Evolutionary conservation across 2,329 filamentous ascomycete genomes (phyloP).

Genomic region (Achaetomium macrosporum): DNA sequence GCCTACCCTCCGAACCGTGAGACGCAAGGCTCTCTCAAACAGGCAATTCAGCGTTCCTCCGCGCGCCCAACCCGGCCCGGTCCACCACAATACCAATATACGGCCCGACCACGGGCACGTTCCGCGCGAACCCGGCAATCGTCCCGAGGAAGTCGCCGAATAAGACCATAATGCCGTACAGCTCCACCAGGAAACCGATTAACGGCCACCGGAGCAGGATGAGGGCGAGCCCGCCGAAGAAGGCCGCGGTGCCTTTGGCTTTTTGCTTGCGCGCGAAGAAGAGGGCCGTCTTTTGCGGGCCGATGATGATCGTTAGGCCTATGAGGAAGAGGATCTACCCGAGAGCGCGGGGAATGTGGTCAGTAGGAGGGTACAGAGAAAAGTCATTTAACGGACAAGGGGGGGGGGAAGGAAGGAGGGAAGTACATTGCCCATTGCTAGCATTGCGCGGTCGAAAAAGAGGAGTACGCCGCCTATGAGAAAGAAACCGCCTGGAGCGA

Average conservation of each 20-base stretch:
- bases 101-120: slow-evolving; percentile 77
- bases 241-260: slow-evolving; percentile 82
- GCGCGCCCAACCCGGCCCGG: slow-evolving; percentile 52
- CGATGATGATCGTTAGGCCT: slow-evolving; percentile 93
- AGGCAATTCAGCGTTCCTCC: slow-evolving; percentile 70
- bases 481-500: slow-evolving; percentile 74
- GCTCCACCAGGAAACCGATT: slow-evolving; percentile 81
- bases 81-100: slow-evolving; percentile 74
- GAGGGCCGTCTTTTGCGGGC: slow-evolving; percentile 77
- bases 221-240: slow-evolving; percentile 73
- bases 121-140: slow-evolving; percentile 79
- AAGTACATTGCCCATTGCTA: slow-evolving; percentile 93
- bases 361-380: slow-evolving; percentile 9
- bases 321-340: slow-evolving; percentile 90
- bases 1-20: background rate
- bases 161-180: slow-evolving; percentile 86
- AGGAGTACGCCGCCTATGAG: slow-evolving; percentile 88
- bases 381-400: slow-evolving; percentile 6
- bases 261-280: slow-evolving; percentile 97
- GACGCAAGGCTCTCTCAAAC: slow-evolving; percentile 46
- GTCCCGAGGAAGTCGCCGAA: slow-evolving; percentile 97
- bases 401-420: slow-evolving; percentile 1
- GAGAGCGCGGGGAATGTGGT: background rate
- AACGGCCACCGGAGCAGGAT: slow-evolving; percentile 90
- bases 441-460: slow-evolving; percentile 97